Conservation (phyloP, 345 rosid genomes). For the Mallotus nudiflorus region DNA sequence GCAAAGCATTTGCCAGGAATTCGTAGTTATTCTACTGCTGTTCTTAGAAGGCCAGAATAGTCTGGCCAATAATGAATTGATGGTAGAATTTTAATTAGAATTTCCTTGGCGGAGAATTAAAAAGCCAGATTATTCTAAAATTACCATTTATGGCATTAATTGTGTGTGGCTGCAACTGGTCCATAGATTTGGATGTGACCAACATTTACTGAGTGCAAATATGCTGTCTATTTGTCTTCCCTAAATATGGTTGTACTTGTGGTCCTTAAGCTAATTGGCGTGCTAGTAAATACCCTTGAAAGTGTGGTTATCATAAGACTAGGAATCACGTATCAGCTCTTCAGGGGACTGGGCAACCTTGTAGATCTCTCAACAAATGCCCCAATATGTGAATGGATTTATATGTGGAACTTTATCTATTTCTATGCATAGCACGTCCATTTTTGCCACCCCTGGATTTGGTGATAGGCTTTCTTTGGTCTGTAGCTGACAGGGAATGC, state of each 20-base stretch:
- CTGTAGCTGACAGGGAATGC: not conserved
- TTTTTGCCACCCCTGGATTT: not conserved
- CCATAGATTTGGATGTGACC: not conserved
- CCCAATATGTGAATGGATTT: not conserved
- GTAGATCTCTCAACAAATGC: not conserved
- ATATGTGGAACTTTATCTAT: not conserved
- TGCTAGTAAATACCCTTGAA: not conserved
- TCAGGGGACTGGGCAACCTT: not conserved
- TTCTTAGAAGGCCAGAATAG: no score
- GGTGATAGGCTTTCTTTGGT: not conserved
- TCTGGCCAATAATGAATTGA: not conserved
- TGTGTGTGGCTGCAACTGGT: not conserved
- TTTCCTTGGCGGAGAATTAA: not conserved
- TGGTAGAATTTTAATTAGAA: not conserved
- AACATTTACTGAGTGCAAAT: not conserved
- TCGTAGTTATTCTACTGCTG: no score
- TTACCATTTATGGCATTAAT: not conserved
- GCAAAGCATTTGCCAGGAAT: no score
- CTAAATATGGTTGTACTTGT: not conserved
- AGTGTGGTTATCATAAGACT: not conserved
- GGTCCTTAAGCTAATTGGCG: not conserved
- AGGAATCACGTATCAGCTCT: not conserved
- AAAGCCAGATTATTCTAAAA: no score
- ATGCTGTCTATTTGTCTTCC: not conserved
- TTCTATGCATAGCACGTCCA: not conserved